phyloP scores from a whole-genome alignment of 2,329 filamentous ascomycete species.

The Lecanicillium sp. region DNA sequence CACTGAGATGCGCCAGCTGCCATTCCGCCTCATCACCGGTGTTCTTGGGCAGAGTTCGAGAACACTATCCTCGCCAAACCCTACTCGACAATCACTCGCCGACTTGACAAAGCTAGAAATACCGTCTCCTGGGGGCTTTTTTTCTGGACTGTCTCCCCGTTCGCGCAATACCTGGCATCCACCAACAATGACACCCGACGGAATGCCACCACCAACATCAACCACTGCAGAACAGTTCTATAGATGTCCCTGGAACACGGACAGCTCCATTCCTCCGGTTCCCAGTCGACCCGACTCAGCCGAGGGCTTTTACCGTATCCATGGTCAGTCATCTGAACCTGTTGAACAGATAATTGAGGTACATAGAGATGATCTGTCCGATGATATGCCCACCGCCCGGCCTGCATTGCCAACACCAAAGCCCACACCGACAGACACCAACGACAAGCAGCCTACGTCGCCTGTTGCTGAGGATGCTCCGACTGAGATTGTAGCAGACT shows the following conservation, averaged over 20 bases:
- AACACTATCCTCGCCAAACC: slow-evolving; percentile 21
- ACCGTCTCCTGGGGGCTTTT: slow-evolving; percentile 86
- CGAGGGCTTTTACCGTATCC: slow-evolving; percentile 29
- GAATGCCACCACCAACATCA: slow-evolving; percentile 62
- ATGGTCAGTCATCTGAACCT: slow-evolving; percentile 33
- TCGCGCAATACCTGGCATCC: slow-evolving; percentile 78
- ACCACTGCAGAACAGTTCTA: slow-evolving; percentile 92
- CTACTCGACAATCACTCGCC: slow-evolving; percentile 48
- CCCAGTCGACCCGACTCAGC: slow-evolving; percentile 27
- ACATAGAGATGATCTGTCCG: slow-evolving; percentile 37
- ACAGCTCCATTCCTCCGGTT: slow-evolving; percentile 27
- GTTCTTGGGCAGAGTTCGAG: slow-evolving; percentile 17
- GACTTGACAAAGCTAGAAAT: slow-evolving; percentile 78
- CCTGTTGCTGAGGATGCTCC: slow-evolving; percentile 47
- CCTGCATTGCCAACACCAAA: slow-evolving; percentile 28
- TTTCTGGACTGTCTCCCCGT: slow-evolving; percentile 70
- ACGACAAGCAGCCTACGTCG: slow-evolving; percentile 26
- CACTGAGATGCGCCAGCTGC: slow-evolving; percentile 42
- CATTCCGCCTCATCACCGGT: slow-evolving; percentile 39
- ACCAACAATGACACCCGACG: slow-evolving; percentile 43
- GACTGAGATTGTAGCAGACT: slow-evolving; percentile 59
- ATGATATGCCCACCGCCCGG: slow-evolving; percentile 60
- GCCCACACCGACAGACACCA: slow-evolving; percentile 22
- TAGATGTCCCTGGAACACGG: slow-evolving; percentile 64
- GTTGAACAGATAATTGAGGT: slow-evolving; percentile 63